Base-by-base conservation (phyloP, 2,329 filamentous ascomycete genomes). In the Pestalotiopsis sp. region DNA sequence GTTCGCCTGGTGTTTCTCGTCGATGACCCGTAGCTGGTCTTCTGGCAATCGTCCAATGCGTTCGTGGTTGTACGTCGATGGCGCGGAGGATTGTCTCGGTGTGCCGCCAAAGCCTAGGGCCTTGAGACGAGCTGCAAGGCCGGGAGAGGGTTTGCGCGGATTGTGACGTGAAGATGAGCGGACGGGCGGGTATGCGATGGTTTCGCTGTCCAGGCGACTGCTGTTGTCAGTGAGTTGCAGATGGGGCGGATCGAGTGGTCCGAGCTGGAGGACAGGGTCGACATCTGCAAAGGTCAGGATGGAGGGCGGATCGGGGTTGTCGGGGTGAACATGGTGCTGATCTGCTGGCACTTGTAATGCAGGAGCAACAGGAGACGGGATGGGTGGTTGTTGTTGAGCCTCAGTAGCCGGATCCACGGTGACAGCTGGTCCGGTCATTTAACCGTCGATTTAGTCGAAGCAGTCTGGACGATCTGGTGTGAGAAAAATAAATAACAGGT, bases 31-130 rank as follows among this genome's bases (percentile, higher is more conserved):
- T 69, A 94, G 85, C 75, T 93, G 91, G 72, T 90, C 85, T 79
- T 93, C 90, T 74, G 91, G 86, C 67, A 94, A 89, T 70, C 91
- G 89, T 72, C 91, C 91, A 75, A 93, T 85, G 75, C 82, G 80
- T 65, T 87, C 85, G 78, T 72, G 73, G 65, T 77, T 75, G 7
- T 72, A 72, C 11, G 78, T 72, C 17, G 75, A 74, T 66, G 80
- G 72, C n/a, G 77, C 78, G 57, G 80, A 76, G 71, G 80, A 74
- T 69, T 82, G 81, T 71, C 81, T 82, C 65, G 79, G 71, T 31
- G 80, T 56, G 20, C 66, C 59, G 62, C 87, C 87, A 71, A 91
- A 90, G 52, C 89, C 89, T 59, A 91, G 82, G 57, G 89, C 89
- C 76, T 89, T 90, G 67, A 91, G 84, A 76, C 89, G 87, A 70